These are phyloP conservation scores for Oenanthe sinensis DNA, from an alignment of 129 eudicot genomes.

Conservation along the genomic window DNA sequence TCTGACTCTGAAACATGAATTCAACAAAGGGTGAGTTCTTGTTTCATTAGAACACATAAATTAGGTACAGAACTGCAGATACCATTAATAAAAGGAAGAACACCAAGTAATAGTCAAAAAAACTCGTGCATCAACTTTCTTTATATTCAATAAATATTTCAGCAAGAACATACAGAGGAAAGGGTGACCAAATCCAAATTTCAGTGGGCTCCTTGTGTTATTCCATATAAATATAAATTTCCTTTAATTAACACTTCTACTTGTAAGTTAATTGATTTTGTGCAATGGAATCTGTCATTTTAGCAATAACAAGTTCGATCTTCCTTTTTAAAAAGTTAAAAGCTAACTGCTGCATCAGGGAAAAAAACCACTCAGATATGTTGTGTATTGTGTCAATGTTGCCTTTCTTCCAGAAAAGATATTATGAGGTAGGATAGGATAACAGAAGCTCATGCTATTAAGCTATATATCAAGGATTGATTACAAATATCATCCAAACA, in stretches of 20 bases:
- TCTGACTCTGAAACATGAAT: slow-evolving; percentile 54
- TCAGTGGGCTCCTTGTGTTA: background rate
- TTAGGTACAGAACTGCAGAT: background rate
- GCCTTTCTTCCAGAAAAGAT: too few species aligned
- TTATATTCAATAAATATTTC: background rate
- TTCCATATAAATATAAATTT: background rate
- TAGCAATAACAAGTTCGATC: background rate
- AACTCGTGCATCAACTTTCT: background rate
- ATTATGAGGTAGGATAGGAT: background rate
- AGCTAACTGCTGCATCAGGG: background rate
- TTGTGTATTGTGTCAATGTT: too few species aligned
- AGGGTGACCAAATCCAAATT: background rate
- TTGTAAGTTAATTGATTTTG: background rate
- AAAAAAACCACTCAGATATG: background rate
- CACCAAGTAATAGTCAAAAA: background rate
- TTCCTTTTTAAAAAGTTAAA: background rate
- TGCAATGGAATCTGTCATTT: background rate
- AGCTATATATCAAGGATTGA: background rate
- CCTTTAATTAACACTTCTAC: background rate
- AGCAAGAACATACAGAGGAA: background rate
- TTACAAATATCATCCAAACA: too few species aligned
- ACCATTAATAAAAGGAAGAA: background rate
- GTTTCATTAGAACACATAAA: background rate
- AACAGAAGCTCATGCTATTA: too few species aligned
- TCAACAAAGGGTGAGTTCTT: background rate